Base-by-base conservation (phyloP, 2,329 filamentous ascomycete genomes). In the Daldinia sp. region DNA sequence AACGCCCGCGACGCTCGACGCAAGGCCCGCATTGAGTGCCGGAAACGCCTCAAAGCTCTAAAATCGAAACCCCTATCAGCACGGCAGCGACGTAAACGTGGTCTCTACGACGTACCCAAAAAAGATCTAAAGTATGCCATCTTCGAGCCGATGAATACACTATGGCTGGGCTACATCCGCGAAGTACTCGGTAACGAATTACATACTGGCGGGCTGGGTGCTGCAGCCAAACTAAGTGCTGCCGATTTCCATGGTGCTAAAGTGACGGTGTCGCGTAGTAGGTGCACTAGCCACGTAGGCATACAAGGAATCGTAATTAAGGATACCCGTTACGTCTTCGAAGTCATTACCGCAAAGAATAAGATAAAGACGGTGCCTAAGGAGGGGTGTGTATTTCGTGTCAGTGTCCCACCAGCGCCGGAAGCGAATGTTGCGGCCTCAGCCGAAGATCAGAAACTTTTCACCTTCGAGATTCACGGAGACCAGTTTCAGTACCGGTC, bases 191-290 rank as follows among this genome's bases (percentile, higher is more conserved):
- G 90, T 4, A 73, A 86, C 57, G 84, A 86, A 63, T 75, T 87
- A 2, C 82, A 82, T 64, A 79, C 80, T 0, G 82, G 89, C 15
- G 86, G 85, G 0, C 79, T 85, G 2, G 78, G 77, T 4, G 84
- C 89, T 2, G 91, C 89, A 4, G 90, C 90, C 3, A 91, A 95
- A 76, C 80, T 99, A 30, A 88, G 87, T 43, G 92, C 90, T 59
- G 94, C 94, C 1, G 95, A 99, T 77, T 94, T 93, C 72, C 94
- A 98, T 75, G 95, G 95, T 1, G 94, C 94, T 13, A 81, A 88
- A 69, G 76, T 97, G 17, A 88, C 93, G 78, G 92, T 98, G 19
- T 90, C 94, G 57, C 81, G 94, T 70, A 95, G 93, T 76, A 80
- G 86, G 27, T 97, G 94, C 75, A 86, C 90, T 13, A 88, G 91